Conservation (phyloP, 2,329 filamentous ascomycete genomes). For the Fusarium austroafricanum region DNA sequence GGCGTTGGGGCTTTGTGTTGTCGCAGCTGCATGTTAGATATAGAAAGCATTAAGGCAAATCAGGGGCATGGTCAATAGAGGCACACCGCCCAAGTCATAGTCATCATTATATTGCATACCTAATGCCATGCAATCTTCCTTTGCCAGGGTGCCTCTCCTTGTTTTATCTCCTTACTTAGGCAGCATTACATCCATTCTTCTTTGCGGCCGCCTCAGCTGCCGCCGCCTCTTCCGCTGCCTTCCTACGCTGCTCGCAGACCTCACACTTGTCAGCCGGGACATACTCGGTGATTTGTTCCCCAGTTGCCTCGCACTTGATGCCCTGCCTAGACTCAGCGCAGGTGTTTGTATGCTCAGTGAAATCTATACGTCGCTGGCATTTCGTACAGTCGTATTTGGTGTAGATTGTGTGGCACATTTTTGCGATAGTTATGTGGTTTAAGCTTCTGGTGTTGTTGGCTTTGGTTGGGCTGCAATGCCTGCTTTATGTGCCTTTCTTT, state of each 20-base stretch:
- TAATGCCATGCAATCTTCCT: neutral
- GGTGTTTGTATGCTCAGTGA: slow-evolving; percentile 5
- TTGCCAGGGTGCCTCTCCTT: neutral
- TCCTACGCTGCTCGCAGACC: slow-evolving; percentile 26
- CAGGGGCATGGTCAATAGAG: neutral
- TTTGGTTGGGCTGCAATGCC: neutral
- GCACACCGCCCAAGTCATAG: neutral
- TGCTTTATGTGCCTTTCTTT: neutral
- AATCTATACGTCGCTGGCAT: slow-evolving; percentile 24
- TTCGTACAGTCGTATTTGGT: slow-evolving; percentile 31
- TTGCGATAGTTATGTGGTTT: neutral
- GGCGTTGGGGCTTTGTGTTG: slow-evolving; percentile 2
- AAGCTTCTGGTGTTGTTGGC: neutral
- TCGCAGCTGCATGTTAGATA: slow-evolving; percentile 3
- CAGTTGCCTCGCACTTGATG: slow-evolving; percentile 6
- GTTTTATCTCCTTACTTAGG: neutral
- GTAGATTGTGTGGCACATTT: slow-evolving; percentile 21
- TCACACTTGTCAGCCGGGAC: slow-evolving; percentile 26
- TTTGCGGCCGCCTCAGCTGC: neutral
- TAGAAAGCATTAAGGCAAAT: neutral
- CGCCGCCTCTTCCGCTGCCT: neutral
- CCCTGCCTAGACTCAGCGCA: slow-evolving; percentile 5
- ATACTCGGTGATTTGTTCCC: slow-evolving; percentile 13
- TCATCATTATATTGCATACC: neutral
- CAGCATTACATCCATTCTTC: neutral